Evolutionary conservation across 345 rosid genomes (phyloP), one percentile per base, ranked within the genome.

Genomic region (Arabis hirsuta): DNA sequence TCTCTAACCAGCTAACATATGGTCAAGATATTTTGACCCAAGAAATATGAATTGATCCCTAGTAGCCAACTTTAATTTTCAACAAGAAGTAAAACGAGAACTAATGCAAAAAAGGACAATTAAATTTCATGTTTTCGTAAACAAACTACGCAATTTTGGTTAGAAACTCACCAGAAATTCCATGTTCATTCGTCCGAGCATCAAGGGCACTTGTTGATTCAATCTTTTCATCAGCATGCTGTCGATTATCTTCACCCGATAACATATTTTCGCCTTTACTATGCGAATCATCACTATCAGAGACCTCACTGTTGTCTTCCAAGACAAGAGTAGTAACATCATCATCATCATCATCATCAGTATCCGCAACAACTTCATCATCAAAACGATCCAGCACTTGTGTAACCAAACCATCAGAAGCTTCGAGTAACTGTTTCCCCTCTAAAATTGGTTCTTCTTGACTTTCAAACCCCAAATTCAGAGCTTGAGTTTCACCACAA

Each of bases 311-410:
- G 46, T 22, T 65, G 4, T 75, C 77, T 57, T 55, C 80, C 79
- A 85, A 73, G 68, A 78, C 77, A 80, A 79, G 85, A 52, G 90
- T 90, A 55, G 90, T 90, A 72, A 56, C 70, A 77, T 85, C 92
- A 81, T 77, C 81, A 6, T 32, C 34, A 6, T 32, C 34, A 77
- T 85, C 92, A 82, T 77, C 81, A 47, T 84, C 85, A 76, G 80
- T 59, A 78, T 79, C 81, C 7, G 36, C 19, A 8, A 47, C 75
- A 72, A 71, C 67, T 10, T 54, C 56, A 26, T 70, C 45, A 56
- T 44, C 75, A 44, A 34, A 73, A 54, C 31, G 69, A 50, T 56
- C 78, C 41, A 77, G 14, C 45, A 74, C 36, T 47, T 74, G 81
- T 2, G 83, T 77, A 55, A 60, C 75, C 62, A 79, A 56, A 44